These are phyloP conservation scores for Mucor circinelloides DNA, from an alignment of 371 early-diverging fungal genomes.

Conservation along the genomic window DNA sequence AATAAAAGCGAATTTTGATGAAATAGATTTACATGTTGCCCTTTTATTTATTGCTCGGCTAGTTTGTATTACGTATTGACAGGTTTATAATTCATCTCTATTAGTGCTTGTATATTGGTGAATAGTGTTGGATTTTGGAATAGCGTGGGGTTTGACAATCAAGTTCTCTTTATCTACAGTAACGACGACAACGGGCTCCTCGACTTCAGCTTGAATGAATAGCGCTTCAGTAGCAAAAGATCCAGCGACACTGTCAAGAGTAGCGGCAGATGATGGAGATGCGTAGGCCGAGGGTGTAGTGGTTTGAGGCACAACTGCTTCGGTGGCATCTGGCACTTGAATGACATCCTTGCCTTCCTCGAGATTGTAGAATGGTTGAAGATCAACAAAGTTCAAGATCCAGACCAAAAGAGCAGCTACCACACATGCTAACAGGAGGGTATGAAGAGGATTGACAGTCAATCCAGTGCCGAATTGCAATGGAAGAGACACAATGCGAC, in stretches of 20 bases:
- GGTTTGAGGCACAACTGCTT: background rate
- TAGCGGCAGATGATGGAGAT: background rate
- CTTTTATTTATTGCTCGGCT: background rate
- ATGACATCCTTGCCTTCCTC: background rate
- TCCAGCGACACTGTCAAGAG: background rate
- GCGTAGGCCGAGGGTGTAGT: background rate
- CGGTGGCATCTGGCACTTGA: background rate
- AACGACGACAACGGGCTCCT: background rate
- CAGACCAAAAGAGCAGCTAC: constrained; percentile 30
- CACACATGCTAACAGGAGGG: constrained; percentile 35
- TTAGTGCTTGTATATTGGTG: background rate
- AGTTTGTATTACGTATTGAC: background rate
- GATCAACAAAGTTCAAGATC: constrained; percentile 11
- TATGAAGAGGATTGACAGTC: constrained; percentile 37
- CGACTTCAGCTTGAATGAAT: background rate
- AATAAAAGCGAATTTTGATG: background rate
- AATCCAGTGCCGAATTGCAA: constrained; percentile 42
- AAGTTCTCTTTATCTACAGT: background rate
- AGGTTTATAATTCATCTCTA: constrained; percentile 11
- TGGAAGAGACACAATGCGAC: constrained; percentile 59
- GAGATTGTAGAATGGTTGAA: constrained; percentile 12
- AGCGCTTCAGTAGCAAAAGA: background rate
- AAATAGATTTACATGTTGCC: background rate
- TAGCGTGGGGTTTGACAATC: background rate
- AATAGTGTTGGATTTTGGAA: background rate